Evolutionary conservation across 441 rosid genomes (phyloP).

Genomic region (Pelargonium fulgidum): DNA sequence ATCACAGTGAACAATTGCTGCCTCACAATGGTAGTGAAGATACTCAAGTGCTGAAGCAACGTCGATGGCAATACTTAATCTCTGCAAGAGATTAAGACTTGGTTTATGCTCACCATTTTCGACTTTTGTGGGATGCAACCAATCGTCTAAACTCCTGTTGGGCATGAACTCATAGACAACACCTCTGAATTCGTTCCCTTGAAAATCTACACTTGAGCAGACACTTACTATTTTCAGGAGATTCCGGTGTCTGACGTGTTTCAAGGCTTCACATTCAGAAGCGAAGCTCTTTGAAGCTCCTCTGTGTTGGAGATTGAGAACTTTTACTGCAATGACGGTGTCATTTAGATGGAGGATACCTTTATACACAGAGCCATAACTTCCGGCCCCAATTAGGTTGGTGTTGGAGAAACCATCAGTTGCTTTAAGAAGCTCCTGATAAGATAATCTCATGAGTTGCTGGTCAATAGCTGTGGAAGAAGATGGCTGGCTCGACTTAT

Average conservation of each 20-base stretch:
- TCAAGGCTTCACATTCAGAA: constrained; percentile 14
- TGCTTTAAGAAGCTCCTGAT: constrained; percentile 17
- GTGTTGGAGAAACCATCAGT: constrained; percentile 18
- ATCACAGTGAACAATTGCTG: constrained; percentile 14
- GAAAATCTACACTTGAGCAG: constrained; percentile 9
- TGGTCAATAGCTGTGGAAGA: background rate
- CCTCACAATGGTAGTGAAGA: constrained; percentile 15
- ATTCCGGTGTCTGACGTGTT: constrained; percentile 5
- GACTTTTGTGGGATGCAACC: background rate
- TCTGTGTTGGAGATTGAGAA: constrained; percentile 16
- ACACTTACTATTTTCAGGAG: constrained; percentile 5
- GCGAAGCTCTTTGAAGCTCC: constrained; percentile 24
- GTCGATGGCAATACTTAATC: constrained; percentile 17
- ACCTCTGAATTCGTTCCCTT: constrained; percentile 1
- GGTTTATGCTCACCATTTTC: constrained; percentile 1
- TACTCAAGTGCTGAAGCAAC: constrained; percentile 16
- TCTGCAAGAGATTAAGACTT: constrained; percentile 1
- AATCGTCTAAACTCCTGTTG: background rate
- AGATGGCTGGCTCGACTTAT: background rate
- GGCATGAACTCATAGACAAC: background rate
- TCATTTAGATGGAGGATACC: constrained; percentile 13
- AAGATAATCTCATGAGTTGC: constrained; percentile 13
- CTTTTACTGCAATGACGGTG: constrained; percentile 19
- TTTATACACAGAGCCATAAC: constrained; percentile 21
- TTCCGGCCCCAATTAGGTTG: constrained; percentile 21